These are phyloP conservation scores for Debaryomycetaceae sp. DNA, from an alignment of 1,139 yeast species.

Conservation along the genomic window DNA sequence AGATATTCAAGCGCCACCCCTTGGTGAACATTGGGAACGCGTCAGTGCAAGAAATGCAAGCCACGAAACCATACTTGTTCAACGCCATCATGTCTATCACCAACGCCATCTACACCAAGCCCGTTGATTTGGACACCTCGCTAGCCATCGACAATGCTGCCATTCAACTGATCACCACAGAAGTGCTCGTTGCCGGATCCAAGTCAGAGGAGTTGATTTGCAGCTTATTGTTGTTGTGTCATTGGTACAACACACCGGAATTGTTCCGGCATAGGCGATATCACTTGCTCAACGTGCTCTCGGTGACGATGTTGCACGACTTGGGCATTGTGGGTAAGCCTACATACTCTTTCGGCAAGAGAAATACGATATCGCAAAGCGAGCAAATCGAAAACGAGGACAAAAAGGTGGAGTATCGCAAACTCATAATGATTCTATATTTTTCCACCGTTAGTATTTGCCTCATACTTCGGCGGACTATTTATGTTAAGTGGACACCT, in stretches of 20 bases:
- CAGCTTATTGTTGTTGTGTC: constrained; percentile 53
- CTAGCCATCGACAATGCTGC: constrained; percentile 54
- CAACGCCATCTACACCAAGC: constrained; percentile 33
- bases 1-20: constrained; percentile 44
- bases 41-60: constrained; percentile 45
- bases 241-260: constrained; percentile 86
- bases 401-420: constrained; percentile 34
- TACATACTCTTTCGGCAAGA: constrained; percentile 26
- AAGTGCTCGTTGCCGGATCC: constrained; percentile 66
- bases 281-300: constrained; percentile 61
- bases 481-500: constrained; percentile 54
- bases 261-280: constrained; percentile 73
- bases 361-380: no score
- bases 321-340: constrained; percentile 64
- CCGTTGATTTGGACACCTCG: constrained; percentile 27
- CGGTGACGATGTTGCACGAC: constrained; percentile 71
- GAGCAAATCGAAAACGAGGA: constrained; percentile 8
- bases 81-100: constrained; percentile 63
- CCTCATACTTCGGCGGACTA: constrained; percentile 48
- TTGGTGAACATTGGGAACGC: constrained; percentile 48
- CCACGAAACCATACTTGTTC: constrained; percentile 55
- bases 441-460: constrained; percentile 49
- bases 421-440: constrained; percentile 46
- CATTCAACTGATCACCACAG: constrained; percentile 52
- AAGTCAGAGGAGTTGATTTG: constrained; percentile 68